Base-by-base conservation (phyloP, 257 asterid genomes). In the Salvia hispanica region DNA sequence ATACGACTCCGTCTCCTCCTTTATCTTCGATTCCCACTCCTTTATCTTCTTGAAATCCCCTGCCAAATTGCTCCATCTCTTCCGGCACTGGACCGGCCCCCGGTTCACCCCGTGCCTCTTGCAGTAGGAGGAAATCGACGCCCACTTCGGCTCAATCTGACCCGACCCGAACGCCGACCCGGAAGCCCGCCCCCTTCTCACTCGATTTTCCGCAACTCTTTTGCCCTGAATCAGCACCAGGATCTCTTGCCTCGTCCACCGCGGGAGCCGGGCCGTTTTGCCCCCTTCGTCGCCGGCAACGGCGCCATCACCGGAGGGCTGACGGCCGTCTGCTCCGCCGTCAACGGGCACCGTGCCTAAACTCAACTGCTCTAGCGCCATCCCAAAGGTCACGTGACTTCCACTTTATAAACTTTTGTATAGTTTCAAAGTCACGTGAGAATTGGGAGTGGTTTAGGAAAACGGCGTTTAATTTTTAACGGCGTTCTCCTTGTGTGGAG, bases 11-110 rank as follows among this genome's bases (percentile, higher is more conserved):
- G 86, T 73, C 6, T 82, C 96, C 33, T 84, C 90, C 73, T 50
- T 66, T 2, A 77, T 72, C 73, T 39, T 80, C 13, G 76, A 66
- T 80, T 90, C 98, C 95, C 95, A 93, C 79, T 93, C 97, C 50
- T 85, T 90, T 16, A 93, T 90, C 95, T 88, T 93, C 87, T 90
- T 93, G 51, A 47, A 90, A 61, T 93, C 98, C 0, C 95, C 96
- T 2, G 96, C 93, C 61, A 90, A 71, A 77, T 93, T 93, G 77
- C 97, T 90, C 96, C 98, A 90, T 51, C 98, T 74, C 80, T 90
- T 93, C 80, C 96, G 73, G 86, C 98, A 93, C 95, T 90, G 98
- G 21, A 92, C 95, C 36, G 97, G 95, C 0, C 96, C 97, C 68
- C 97, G 86, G 76, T 88, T 83, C 65, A 92, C 98, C 14, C 98